A percentile compares a stretch with the other conserved stretches of the same genome.
phyloP scores from a whole-genome alignment of 1,284 basidiomycete species.

The Boletellus deceptivus region DNA sequence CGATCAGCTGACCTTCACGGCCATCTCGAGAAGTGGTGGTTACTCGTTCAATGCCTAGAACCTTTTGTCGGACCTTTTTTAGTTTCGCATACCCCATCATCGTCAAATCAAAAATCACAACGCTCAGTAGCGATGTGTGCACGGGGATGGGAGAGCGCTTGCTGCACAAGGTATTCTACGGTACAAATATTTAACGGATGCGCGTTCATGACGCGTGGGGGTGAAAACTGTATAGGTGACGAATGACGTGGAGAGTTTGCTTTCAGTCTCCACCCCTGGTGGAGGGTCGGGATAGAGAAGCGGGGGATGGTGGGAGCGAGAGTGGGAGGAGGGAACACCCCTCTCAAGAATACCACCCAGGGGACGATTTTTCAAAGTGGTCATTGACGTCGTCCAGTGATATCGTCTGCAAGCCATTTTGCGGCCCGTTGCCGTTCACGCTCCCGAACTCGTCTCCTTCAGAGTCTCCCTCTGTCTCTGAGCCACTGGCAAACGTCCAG shows the following conservation, averaged over 20 bases:
- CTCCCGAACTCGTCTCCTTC: conserved; percentile 34
- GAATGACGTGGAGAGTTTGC: no score
- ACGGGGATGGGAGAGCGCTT: no score
- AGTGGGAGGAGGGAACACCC: no score
- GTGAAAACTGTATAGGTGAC: no score
- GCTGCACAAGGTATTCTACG: no score
- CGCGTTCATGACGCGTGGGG: no score
- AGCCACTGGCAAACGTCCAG: conserved; percentile 59
- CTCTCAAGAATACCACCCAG: conserved; percentile 20
- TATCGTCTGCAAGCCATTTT: conserved; percentile 29
- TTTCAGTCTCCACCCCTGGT: background rate
- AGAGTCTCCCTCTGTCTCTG: conserved; percentile 34
- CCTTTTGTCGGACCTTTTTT: background rate
- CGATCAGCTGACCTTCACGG: conserved; percentile 63
- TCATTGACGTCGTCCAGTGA: conserved; percentile 27
- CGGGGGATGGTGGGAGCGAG: no score
- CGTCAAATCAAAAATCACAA: no score
- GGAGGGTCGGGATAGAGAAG: background rate
- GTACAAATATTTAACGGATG: no score
- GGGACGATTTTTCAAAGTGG: conserved; percentile 19
- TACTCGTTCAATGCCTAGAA: conserved; percentile 50
- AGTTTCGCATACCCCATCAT: no score
- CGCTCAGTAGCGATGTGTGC: no score
- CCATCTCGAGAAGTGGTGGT: conserved; percentile 67
- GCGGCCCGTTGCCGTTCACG: conserved; percentile 7